phyloP scores from a whole-genome alignment of 2,329 filamentous ascomycete genomes.

The Aureobasidium sp. region DNA sequence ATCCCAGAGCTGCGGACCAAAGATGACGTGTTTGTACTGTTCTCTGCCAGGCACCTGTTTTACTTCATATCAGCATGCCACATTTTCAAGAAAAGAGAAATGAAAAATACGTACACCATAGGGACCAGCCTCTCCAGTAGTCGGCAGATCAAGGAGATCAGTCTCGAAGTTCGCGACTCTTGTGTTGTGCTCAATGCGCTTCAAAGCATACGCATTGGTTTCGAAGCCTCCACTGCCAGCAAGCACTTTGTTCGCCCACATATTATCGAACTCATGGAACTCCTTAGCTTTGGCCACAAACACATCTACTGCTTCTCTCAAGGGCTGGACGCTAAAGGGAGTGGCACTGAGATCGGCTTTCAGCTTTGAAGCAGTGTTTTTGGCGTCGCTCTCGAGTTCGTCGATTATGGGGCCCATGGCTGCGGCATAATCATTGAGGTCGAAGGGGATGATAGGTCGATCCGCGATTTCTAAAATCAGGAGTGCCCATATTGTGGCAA shows the following conservation, averaged over 20 bases:
- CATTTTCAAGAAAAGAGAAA: background rate
- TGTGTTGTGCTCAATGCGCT: slow-evolving; percentile 69
- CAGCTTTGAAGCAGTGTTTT: slow-evolving; percentile 33
- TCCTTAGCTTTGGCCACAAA: slow-evolving; percentile 54
- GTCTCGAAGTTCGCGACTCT: slow-evolving; percentile 77
- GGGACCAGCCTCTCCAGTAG: slow-evolving; percentile 31
- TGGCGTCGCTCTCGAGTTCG: slow-evolving; percentile 57
- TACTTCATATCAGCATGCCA: background rate
- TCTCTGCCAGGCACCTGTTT: slow-evolving; percentile 70
- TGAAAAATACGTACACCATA: slow-evolving; percentile 56
- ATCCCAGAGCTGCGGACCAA: slow-evolving; percentile 74
- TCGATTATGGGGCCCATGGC: slow-evolving; percentile 59
- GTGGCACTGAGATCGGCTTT: slow-evolving; percentile 12
- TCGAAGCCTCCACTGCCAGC: slow-evolving; percentile 65
- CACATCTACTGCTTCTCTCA: slow-evolving; percentile 56
- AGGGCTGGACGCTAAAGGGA: slow-evolving; percentile 48
- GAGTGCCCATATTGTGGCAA: slow-evolving; percentile 73
- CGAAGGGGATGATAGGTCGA: slow-evolving; percentile 72
- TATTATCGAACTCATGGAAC: slow-evolving; percentile 69
- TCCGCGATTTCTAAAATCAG: slow-evolving; percentile 82
- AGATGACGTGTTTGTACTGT: slow-evolving; percentile 91
- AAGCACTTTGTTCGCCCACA: slow-evolving; percentile 69
- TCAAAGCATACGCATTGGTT: slow-evolving; percentile 56
- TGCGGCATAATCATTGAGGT: slow-evolving; percentile 65
- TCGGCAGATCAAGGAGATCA: slow-evolving; percentile 70